A percentile compares a stretch with the other conserved stretches of the same genome.
These are phyloP conservation scores for Nyctanthes arbortristis DNA, from an alignment of 257 asterid species.

Conservation along the genomic window DNA sequence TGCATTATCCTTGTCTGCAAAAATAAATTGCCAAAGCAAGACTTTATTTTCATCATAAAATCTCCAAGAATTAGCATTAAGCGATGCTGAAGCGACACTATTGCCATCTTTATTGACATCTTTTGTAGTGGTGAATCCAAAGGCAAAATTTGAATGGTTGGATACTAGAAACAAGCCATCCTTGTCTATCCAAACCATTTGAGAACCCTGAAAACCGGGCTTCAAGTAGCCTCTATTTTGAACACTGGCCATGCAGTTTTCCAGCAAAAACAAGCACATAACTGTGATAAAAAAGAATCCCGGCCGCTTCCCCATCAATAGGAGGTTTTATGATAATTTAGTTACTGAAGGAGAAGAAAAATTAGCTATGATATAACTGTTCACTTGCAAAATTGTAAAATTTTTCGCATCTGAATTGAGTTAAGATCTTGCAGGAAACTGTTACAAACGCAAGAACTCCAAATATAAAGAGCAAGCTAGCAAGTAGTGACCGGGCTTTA, in stretches of 20 bases:
- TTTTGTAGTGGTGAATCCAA: slow-evolving; percentile 62
- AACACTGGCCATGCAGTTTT: slow-evolving; percentile 54
- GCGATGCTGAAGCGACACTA: slow-evolving; percentile 45
- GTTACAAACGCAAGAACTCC: too few species aligned
- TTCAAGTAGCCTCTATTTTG: slow-evolving; percentile 57
- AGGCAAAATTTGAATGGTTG: slow-evolving; percentile 66
- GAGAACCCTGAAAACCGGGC: slow-evolving; percentile 72
- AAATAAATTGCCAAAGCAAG: slow-evolving; percentile 73
- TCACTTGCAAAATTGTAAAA: too few species aligned
- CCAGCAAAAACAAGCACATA: slow-evolving; percentile 35
- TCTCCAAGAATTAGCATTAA: slow-evolving; percentile 77
- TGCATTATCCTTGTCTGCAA: slow-evolving; percentile 34
- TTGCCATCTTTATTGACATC: slow-evolving; percentile 61
- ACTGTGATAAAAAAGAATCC: slow-evolving; percentile 25
- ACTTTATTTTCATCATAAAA: slow-evolving; percentile 46
- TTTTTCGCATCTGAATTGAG: too few species aligned
- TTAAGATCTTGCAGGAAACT: too few species aligned
- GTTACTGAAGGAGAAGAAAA: not conserved
- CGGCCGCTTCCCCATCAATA: slow-evolving; percentile 57
- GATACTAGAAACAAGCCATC: slow-evolving; percentile 72
- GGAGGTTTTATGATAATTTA: not conserved
- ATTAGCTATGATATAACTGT: too few species aligned
- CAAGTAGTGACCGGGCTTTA: too few species aligned
- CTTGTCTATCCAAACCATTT: slow-evolving; percentile 76
- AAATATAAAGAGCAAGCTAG: too few species aligned